Percentiles rank a stretch among this genome's conserved stretches.
Conservation (phyloP, 331 rosid species). For the Erythrophleum ivorense region DNA sequence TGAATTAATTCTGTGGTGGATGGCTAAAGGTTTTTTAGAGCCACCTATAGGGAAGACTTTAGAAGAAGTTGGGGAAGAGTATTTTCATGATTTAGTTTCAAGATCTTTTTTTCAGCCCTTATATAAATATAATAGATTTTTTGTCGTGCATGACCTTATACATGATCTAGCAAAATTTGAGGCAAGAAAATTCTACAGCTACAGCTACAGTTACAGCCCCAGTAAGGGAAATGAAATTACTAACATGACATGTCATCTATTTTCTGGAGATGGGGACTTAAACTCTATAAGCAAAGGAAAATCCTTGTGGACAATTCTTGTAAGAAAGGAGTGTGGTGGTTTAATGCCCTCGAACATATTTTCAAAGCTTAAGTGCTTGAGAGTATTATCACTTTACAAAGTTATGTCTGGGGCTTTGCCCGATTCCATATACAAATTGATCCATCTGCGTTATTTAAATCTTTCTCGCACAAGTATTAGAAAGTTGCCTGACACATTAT, state of each 20-base stretch:
- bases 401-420: not conserved
- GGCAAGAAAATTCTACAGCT: not conserved
- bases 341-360: not conserved
- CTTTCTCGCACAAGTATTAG: not conserved
- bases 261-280: not conserved
- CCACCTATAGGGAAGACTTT: not conserved
- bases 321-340: not conserved
- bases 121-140: accelerated
- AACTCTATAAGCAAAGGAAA: not conserved
- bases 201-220: constrained; percentile 1
- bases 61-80: constrained; percentile 11
- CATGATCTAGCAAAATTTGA: constrained; percentile 10
- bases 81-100: constrained; percentile 1
- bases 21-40: constrained; percentile 16
- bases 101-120: constrained; percentile 19
- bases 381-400: constrained; percentile 3
- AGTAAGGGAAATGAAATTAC: not conserved
- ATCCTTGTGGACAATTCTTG: not conserved
- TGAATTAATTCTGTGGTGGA: constrained; percentile 1
- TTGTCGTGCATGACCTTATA: constrained; percentile 24
- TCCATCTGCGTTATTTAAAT: constrained; percentile 17
- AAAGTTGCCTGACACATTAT: not conserved
- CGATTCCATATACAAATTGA: not conserved
- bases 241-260: constrained; percentile 28
- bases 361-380: constrained; percentile 14